Conservation (phyloP, 208 protist species). For the Leishmania tropica region DNA sequence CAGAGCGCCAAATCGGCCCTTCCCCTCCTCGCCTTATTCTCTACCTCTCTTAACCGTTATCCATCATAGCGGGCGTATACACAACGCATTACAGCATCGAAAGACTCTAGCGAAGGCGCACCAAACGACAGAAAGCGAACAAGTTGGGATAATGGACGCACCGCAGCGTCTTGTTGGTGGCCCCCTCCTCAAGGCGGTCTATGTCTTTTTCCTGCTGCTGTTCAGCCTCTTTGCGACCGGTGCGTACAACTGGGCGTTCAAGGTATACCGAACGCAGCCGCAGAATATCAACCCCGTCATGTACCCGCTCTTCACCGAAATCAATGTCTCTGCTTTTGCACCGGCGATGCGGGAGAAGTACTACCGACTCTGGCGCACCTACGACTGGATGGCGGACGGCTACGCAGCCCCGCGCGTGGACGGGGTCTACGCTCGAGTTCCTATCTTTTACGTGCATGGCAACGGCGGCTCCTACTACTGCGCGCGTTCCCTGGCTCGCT, state of each 20-base stretch:
- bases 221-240: constrained; percentile 33
- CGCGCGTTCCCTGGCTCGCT: constrained; percentile 69
- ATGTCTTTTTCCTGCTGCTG: constrained; percentile 34
- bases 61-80: background rate
- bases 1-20: background rate
- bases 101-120: too few relatives aligned
- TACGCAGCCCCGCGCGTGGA: constrained; percentile 35
- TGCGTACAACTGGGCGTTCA: constrained; percentile 54
- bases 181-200: constrained; percentile 13
- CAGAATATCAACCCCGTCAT: constrained; percentile 57
- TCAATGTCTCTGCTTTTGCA: constrained; percentile 36
- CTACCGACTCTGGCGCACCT: constrained; percentile 64
- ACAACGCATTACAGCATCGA: background rate
- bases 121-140: background rate
- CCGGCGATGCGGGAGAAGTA: constrained; percentile 42
- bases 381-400: constrained; percentile 65
- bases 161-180: too few relatives aligned
- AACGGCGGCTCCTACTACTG: constrained; percentile 83
- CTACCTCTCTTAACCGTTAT: background rate
- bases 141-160: background rate
- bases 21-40: background rate
- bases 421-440: constrained; percentile 47
- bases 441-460: constrained; percentile 78
- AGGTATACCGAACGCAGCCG: constrained; percentile 45
- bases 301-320: constrained; percentile 47